Conservation (phyloP, 225 moss, liverwort and hornwort species). For the Sphagnum contortum region DNA sequence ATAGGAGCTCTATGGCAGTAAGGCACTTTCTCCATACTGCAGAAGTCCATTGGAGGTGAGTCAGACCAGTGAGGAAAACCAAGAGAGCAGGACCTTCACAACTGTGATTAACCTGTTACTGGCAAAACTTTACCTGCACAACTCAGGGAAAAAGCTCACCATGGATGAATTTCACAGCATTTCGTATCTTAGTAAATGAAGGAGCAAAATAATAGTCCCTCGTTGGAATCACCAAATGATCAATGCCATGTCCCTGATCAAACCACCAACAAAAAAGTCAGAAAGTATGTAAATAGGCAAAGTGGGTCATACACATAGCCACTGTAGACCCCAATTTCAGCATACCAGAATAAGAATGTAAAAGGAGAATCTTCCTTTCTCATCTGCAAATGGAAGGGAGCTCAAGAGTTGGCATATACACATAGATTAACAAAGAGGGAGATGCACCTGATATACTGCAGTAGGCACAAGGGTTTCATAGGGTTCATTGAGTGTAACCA, state of each 20-base stretch:
- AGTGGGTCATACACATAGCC: too few species aligned
- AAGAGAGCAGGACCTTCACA: too few species aligned
- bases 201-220: conserved; percentile 97
- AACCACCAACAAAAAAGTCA: not conserved
- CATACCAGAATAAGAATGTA: too few species aligned
- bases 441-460: conserved; percentile 71
- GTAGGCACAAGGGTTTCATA: conserved; percentile 92
- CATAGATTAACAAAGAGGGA: not conserved
- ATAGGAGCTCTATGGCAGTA: too few species aligned
- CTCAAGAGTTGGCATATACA: not conserved
- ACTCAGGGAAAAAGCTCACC: conserved; percentile 23
- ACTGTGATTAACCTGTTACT: too few species aligned
- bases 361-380: too few species aligned
- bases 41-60: too few species aligned
- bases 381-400: not conserved
- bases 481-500: conserved; percentile 86
- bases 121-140: not conserved
- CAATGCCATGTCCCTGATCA: conserved; percentile 68
- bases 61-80: too few species aligned
- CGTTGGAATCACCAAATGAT: conserved; percentile 90
- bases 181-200: conserved; percentile 68
- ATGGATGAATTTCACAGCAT: conserved; percentile 82
- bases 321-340: too few species aligned
- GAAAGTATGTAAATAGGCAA: too few species aligned
- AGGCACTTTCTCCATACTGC: too few species aligned